Percentiles rank a stretch among this genome's conserved stretches.
These are phyloP conservation scores for Rhododendron simsii DNA, from an alignment of 148 eudicot species.

Conservation along the genomic window DNA sequence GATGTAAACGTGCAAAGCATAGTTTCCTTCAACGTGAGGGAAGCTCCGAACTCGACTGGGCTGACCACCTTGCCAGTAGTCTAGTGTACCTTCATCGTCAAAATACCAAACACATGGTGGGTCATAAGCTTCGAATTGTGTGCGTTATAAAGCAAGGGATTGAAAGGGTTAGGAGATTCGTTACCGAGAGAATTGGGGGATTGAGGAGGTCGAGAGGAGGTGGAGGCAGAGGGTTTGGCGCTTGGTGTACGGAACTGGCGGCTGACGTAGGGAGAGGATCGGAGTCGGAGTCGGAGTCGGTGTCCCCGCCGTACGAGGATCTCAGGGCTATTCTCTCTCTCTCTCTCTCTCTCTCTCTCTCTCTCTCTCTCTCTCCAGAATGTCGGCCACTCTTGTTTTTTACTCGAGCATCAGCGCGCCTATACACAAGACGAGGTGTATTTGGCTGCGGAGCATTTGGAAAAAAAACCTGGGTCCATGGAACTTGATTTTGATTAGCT, in stretches of 20 bases:
- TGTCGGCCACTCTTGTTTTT: too few species aligned
- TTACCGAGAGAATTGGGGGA: constrained; percentile 60
- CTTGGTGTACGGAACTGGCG: neutral
- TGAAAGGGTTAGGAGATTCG: constrained; percentile 3
- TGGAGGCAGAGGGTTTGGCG: constrained; percentile 52
- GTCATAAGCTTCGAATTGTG: constrained; percentile 7
- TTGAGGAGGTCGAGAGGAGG: constrained; percentile 74
- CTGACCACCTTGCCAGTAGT: constrained; percentile 31
- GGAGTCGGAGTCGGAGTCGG: constrained; percentile 37
- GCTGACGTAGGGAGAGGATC: constrained; percentile 1
- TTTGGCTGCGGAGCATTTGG: too few species aligned
- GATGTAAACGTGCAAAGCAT: constrained; percentile 82
- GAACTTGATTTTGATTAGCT: too few species aligned
- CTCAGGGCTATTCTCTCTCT: constrained; percentile 42
- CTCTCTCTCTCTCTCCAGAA: neutral
- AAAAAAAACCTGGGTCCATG: too few species aligned
- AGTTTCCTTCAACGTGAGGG: constrained; percentile 91
- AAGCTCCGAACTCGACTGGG: constrained; percentile 67
- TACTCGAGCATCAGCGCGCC: too few species aligned
- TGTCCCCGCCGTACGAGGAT: constrained; percentile 73
- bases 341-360: too few species aligned
- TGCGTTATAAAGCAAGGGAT: constrained; percentile 5
- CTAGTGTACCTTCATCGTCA: constrained; percentile 38
- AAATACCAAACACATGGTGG: constrained; percentile 21
- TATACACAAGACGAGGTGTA: too few species aligned